Percentiles rank a stretch among this genome's conserved stretches.
Evolutionary conservation across 2,329 filamentous ascomycete genomes (phyloP).

Genomic region (Aureobasidium sp.): DNA sequence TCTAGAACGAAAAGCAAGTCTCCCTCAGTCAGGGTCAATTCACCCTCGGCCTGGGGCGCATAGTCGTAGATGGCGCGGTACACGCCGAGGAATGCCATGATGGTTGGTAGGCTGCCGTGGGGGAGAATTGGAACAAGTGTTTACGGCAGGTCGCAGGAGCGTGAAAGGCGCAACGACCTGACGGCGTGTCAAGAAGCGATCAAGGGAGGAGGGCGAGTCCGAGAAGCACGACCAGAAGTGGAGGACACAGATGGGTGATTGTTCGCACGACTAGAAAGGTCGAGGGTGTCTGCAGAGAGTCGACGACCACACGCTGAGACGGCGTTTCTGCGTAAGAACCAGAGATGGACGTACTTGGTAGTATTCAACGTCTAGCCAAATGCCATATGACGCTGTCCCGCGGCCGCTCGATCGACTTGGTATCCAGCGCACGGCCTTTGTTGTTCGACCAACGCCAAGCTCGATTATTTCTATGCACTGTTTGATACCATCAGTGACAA

Average conservation of each 20-base stretch:
- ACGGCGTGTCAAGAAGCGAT: slow-evolving; percentile 1
- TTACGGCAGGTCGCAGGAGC: neutral
- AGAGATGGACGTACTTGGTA: neutral
- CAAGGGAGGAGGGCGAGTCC: neutral
- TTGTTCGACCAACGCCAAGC: neutral
- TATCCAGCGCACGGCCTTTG: neutral
- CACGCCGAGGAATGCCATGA: slow-evolving; percentile 86
- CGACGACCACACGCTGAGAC: neutral
- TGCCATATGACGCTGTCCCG: slow-evolving; percentile 4
- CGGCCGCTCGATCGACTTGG: neutral
- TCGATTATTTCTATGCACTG: neutral
- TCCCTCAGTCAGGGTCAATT: slow-evolving; percentile 77
- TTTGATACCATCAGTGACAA: neutral
- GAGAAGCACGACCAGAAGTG: neutral
- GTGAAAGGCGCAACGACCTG: neutral
- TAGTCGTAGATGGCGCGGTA: slow-evolving; percentile 93
- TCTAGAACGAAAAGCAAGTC: slow-evolving; percentile 85
- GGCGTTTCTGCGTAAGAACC: neutral
- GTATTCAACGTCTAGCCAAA: slow-evolving; percentile 2
- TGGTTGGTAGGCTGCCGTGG: neutral
- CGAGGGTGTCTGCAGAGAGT: neutral
- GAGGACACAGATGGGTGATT: neutral
- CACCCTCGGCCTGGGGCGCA: slow-evolving; percentile 74
- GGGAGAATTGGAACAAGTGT: neutral
- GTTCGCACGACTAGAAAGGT: neutral